Conservation (phyloP, 768 basidiomycete species). For the Phanerodontia chrysosporium region DNA sequence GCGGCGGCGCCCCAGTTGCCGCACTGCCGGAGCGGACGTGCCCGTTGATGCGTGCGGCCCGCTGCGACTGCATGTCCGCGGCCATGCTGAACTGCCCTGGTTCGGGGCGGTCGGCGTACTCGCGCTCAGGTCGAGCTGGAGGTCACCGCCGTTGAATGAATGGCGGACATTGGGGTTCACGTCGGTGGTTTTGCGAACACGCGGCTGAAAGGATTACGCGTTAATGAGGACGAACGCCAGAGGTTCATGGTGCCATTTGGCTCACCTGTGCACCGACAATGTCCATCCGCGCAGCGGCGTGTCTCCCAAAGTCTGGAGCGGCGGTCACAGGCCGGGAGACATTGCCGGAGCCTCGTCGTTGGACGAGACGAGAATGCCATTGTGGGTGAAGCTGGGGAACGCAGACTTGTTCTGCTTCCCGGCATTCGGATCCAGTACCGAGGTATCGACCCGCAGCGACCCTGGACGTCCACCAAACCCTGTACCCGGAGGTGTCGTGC, state of each 20-base stretch:
- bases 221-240: slow-evolving; percentile 9
- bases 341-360: slow-evolving; percentile 57
- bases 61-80: slow-evolving; percentile 31
- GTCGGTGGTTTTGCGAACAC: slow-evolving; percentile 40
- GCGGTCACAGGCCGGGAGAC: slow-evolving; percentile 82
- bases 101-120: slow-evolving; percentile 51
- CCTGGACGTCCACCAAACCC: slow-evolving; percentile 53
- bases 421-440: slow-evolving; percentile 47
- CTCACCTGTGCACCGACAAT: slow-evolving; percentile 68
- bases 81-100: slow-evolving; percentile 31
- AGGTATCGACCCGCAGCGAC: slow-evolving; percentile 71
- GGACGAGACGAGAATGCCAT: slow-evolving; percentile 54
- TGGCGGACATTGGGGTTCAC: slow-evolving; percentile 56
- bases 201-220: slow-evolving; percentile 27
- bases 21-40: slow-evolving; percentile 78
- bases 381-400: slow-evolving; percentile 57
- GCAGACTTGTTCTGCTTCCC: slow-evolving; percentile 84
- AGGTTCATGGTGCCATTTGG: not conserved
- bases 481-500: slow-evolving; percentile 46
- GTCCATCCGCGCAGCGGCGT: slow-evolving; percentile 64
- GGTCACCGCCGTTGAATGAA: slow-evolving; percentile 72
- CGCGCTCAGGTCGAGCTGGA: slow-evolving; percentile 53
- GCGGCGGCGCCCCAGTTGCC: slow-evolving; percentile 73
- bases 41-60: slow-evolving; percentile 46
- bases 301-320: slow-evolving; percentile 80